Base-by-base conservation (phyloP, 2,329 filamentous ascomycete genomes). In the Huntiella decipiens region DNA sequence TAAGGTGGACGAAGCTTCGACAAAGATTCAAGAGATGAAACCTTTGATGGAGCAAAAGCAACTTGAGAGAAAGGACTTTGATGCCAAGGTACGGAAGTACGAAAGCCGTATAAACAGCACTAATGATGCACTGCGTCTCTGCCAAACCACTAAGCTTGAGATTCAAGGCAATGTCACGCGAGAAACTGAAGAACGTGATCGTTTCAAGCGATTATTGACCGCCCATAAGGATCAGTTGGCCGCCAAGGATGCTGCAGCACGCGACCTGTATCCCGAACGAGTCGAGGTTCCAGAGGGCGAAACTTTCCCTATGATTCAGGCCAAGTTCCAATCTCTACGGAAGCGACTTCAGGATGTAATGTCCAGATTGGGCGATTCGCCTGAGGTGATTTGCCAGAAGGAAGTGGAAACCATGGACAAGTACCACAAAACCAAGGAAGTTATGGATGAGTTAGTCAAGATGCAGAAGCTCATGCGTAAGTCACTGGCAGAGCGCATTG, bases 401-500 rank as follows among this genome's bases (percentile, higher is more conserved):
- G 61, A 67, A 11, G 53, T 55, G 3, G 60, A 64, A 49, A 60
- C 66, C 4, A 60, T 57, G 22, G 55, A 60, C 16, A 63, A 60
- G 36, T 68, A 66, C 33, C 54, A 58, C 4, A 57, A 61, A 43
- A 60, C 65, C 3, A 60, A 62, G 51, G 52, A 56, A 16, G 52
- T 57, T 2, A 63, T 63, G 41, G 58, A 67, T 1, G 58, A 64
- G 15, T 66, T 67, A 5, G 60, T 58, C 43, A 59, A 59, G 8
- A 60, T 66, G 39, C 64, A 68, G 8, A 52, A 56, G 31, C 60
- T 61, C 0, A 58, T 79, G 34, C 71, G 72, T 53, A 55, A 66
- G 31, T 75, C 85, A 1, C 72, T 94, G 36, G 62, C 65, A 7
- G 66, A 79, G 47, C 82, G 91, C 12, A 71, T 82, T 47, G 64